Base-by-base conservation (phyloP, 169 alveolate species). In the Eimeria praecox region DNA sequence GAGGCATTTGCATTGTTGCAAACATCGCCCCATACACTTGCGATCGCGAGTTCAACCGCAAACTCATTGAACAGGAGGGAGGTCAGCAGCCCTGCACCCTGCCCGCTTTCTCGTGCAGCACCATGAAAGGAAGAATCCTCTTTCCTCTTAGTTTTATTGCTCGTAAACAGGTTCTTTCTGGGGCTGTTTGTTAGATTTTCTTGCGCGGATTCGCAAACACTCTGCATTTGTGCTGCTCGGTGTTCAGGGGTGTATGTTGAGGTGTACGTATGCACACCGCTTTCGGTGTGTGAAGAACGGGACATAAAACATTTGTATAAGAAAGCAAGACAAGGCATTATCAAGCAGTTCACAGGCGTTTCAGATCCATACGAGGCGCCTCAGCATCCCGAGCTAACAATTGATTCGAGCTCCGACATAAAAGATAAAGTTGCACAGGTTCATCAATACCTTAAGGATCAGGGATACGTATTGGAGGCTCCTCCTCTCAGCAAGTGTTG, bases 351-450 rank as follows among this genome's bases (percentile, higher is more conserved):
- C 62, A 96, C 97, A 0, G 97, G 97, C 3, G 86, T 96, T 0
- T 86, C 95, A 24, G 97, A 96, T 42, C 97, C 97, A 18, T 96
- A 92, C 66, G 96, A 96, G 88, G 88, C 94, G 1, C 97, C 97
- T 10, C 73, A 52, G 62, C 30, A 75, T 9, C 87, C 97, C 12
- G 97, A 96, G 35, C 62, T 95, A 5, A 88, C 89, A 2, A 40
- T 96, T 20, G 96, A 95, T 77, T 56, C 90, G 35, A 88, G 95
- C 49, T 49, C 88, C 16, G 66, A 95, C 59, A 30, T 95, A 24
- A 64, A 44, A 46, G 97, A 35, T n/a, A 95, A 95, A 46, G 82
- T 86, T 0, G 75, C 59, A 9, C 77, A 52, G 35, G 73, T 95
- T 20, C 83, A 91, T 24, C 77, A 90, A 40, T 95, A 91, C 42